Evolutionary conservation across 257 asterid species (phyloP).

Genomic region (Nicotiana noctiflora): DNA sequence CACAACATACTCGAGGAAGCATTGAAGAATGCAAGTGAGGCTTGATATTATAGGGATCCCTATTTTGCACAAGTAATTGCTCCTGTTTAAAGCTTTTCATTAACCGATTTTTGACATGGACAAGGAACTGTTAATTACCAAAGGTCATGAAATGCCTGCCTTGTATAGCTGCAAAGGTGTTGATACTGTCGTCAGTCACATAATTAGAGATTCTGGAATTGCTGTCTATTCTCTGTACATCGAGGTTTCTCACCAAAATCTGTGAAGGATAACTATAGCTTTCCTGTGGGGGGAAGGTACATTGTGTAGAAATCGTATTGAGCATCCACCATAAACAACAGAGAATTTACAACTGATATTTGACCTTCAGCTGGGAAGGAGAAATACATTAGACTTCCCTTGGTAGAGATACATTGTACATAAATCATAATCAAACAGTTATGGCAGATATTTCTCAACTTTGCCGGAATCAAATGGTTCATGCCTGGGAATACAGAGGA

Average conservation of each 20-base stretch:
- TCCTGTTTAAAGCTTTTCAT: not conserved
- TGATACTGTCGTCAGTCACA: not conserved
- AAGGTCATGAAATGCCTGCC: not conserved
- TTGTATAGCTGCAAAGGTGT: not conserved
- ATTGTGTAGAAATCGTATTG: not conserved
- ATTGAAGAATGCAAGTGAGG: conserved; percentile 28
- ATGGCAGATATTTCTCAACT: too few species aligned
- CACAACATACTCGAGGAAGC: conserved; percentile 33
- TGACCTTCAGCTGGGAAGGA: not conserved
- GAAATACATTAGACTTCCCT: not conserved
- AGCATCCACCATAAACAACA: not conserved
- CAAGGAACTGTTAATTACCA: not conserved
- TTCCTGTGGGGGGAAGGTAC: too few species aligned
- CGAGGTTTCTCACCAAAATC: not conserved
- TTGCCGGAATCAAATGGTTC: too few species aligned
- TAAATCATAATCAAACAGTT: not conserved
- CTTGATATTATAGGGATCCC: not conserved
- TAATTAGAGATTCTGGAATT: not conserved
- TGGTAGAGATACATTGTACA: not conserved
- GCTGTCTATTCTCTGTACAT: not conserved
- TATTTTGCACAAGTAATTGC: not conserved
- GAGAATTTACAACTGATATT: not conserved
- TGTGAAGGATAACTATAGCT: not conserved
- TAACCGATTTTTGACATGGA: not conserved
- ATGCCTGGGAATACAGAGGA: too few species aligned